These are phyloP conservation scores for Fusarium sp. DNA, from an alignment of 2,329 filamentous ascomycete genomes.

Conservation along the genomic window DNA sequence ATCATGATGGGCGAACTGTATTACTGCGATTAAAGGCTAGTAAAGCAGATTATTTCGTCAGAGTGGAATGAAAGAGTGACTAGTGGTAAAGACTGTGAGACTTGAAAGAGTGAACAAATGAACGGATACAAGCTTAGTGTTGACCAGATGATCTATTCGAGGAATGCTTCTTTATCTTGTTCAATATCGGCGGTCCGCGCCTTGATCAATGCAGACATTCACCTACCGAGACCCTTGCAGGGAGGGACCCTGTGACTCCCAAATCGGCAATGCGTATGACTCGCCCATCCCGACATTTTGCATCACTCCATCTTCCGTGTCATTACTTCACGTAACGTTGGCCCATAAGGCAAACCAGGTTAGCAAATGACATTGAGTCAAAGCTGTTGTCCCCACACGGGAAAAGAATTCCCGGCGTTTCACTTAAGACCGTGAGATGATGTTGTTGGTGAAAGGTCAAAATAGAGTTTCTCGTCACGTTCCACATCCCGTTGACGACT, in stretches of 20 bases:
- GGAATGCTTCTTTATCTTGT: constrained; percentile 10
- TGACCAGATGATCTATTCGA: background rate
- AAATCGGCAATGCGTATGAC: constrained; percentile 19
- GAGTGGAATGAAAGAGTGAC: background rate
- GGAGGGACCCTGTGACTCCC: background rate
- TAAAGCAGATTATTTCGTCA: background rate
- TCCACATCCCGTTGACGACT: constrained; percentile 5
- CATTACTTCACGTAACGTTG: background rate
- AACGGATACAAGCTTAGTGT: background rate
- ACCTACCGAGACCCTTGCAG: background rate
- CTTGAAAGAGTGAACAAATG: constrained; percentile 13
- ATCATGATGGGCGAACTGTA: constrained; percentile 14
- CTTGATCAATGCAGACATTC: background rate
- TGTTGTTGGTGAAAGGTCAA: background rate
- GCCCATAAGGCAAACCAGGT: background rate
- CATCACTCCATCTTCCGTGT: background rate
- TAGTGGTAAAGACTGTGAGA: constrained; percentile 11
- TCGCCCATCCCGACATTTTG: background rate
- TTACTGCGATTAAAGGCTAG: background rate
- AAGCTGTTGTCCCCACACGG: background rate
- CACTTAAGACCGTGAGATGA: background rate
- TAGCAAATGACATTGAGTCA: background rate
- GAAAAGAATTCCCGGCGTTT: constrained; percentile 19
- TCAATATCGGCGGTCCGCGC: background rate
- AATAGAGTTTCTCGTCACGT: constrained; percentile 26